Evolutionary conservation across 2,329 filamentous ascomycete species (phyloP).

Genomic region (Ceratocystis harringtonii): DNA sequence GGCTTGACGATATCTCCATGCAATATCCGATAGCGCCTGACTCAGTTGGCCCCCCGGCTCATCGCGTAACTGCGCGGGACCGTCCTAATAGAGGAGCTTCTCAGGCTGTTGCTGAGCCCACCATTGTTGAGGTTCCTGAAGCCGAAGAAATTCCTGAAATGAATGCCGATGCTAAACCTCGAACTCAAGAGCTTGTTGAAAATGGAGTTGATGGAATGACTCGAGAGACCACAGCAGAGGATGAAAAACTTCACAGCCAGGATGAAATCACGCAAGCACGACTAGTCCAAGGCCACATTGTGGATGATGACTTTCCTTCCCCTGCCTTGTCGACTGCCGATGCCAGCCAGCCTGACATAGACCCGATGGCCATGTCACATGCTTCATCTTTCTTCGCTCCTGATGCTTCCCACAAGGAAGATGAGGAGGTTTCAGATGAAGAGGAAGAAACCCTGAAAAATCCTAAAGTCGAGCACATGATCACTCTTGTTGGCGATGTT

Average conservation of each 20-base stretch:
- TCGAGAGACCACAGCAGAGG: constrained; percentile 33
- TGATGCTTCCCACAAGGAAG: constrained; percentile 60
- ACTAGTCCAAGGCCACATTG: constrained; percentile 84
- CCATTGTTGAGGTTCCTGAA: constrained; percentile 14
- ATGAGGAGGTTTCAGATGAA: constrained; percentile 69
- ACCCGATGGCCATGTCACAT: constrained; percentile 66
- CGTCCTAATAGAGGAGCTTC: constrained; percentile 5
- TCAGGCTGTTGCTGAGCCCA: constrained; percentile 8
- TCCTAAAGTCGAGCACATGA: constrained; percentile 75
- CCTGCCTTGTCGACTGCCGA: constrained; percentile 55
- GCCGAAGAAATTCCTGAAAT: constrained; percentile 2
- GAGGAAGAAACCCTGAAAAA: constrained; percentile 82
- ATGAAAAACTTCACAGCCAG: constrained; percentile 60
- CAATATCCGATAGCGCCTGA: not conserved
- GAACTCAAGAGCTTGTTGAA: not conserved
- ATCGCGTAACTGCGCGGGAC: not conserved
- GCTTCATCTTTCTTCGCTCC: constrained; percentile 69
- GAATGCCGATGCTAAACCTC: not conserved
- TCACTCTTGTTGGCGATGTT: constrained; percentile 94
- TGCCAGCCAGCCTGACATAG: constrained; percentile 51
- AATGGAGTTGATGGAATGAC: not conserved
- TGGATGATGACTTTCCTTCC: constrained; percentile 83
- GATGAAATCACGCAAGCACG: constrained; percentile 84
- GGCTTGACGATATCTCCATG: constrained; percentile 10
- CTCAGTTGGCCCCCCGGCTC: constrained; percentile 14